Conservation (phyloP, 768 basidiomycete genomes). For the Mrakia frigida region DNA sequence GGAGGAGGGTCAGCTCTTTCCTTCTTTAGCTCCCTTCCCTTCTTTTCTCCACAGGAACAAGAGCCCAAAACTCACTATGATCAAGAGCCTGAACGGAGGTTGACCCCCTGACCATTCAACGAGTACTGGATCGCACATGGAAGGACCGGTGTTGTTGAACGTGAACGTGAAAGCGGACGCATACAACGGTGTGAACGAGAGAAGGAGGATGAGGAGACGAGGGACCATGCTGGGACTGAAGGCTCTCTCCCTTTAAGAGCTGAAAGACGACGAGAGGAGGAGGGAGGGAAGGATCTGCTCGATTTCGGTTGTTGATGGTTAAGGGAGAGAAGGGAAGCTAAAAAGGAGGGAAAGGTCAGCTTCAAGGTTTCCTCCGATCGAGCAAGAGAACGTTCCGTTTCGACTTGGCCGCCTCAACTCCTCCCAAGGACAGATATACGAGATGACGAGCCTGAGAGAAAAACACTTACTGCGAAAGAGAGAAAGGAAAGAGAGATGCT, state of each 20-base stretch:
- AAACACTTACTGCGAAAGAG: too few species aligned
- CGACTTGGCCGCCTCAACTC: too few species aligned
- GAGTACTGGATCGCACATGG: slow-evolving; percentile 18
- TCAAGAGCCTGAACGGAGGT: slow-evolving; percentile 27
- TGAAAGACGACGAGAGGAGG: not conserved
- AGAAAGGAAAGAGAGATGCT: too few species aligned
- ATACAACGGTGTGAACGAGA: not conserved
- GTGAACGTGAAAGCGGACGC: slow-evolving; percentile 26
- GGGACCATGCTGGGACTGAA: too few species aligned
- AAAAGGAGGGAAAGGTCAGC: too few species aligned
- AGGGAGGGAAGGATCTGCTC: not conserved
- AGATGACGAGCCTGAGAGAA: too few species aligned
- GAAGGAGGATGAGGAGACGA: not conserved
- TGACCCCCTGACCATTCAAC: slow-evolving; percentile 22
- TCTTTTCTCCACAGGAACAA: too few species aligned
- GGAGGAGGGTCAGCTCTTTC: not conserved
- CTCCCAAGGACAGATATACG: too few species aligned
- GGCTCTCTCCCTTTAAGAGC: not conserved
- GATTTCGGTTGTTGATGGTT: too few species aligned
- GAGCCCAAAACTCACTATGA: slow-evolving; percentile 12
- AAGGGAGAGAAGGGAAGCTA: too few species aligned
- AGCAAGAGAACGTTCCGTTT: too few species aligned
- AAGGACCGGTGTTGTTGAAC: slow-evolving; percentile 27
- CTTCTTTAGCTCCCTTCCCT: not conserved
- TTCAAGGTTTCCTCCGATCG: too few species aligned